These are phyloP conservation scores for Cordyceps cateniannulata DNA, from an alignment of 2,329 filamentous ascomycete species.

Conservation along the genomic window DNA sequence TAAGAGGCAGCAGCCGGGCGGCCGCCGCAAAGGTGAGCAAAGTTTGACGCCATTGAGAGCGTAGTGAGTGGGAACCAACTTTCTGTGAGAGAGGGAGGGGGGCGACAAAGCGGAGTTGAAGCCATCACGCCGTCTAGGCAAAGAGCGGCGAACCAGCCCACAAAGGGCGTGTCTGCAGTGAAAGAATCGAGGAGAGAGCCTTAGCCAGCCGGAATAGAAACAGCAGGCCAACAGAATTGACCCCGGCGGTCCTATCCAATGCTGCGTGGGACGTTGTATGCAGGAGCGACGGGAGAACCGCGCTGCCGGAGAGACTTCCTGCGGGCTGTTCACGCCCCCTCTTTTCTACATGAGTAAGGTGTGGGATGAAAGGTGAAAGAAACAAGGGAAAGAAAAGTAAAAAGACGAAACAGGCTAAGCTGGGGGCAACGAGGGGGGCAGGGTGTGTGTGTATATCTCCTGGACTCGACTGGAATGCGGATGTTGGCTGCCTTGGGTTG, in stretches of 20 bases:
- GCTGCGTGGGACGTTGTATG: neutral
- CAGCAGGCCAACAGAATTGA: neutral
- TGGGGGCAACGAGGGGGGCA: neutral
- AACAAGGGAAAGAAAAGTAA: neutral
- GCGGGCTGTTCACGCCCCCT: neutral
- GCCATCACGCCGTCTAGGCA: neutral
- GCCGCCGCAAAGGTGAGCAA: neutral
- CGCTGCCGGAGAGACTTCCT: neutral
- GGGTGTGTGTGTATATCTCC: neutral
- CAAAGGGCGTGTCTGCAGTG: neutral
- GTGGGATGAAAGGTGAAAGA: neutral
- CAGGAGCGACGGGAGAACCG: conserved; percentile 1
- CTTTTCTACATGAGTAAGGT: neutral
- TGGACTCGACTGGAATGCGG: neutral
- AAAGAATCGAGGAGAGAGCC: neutral
- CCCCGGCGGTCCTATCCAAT: neutral
- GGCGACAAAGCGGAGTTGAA: neutral
- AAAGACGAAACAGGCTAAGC: conserved; percentile 1
- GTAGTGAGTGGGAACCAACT: too few relatives aligned
- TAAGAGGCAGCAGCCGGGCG: neutral
- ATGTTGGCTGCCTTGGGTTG: conserved; percentile 5
- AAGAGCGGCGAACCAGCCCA: neutral
- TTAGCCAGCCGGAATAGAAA: neutral
- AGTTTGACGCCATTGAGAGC: neutral
- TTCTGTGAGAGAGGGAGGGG: too few relatives aligned